phyloP scores from a whole-genome alignment of 441 rosid species.

The Francoa sonchifolia region DNA sequence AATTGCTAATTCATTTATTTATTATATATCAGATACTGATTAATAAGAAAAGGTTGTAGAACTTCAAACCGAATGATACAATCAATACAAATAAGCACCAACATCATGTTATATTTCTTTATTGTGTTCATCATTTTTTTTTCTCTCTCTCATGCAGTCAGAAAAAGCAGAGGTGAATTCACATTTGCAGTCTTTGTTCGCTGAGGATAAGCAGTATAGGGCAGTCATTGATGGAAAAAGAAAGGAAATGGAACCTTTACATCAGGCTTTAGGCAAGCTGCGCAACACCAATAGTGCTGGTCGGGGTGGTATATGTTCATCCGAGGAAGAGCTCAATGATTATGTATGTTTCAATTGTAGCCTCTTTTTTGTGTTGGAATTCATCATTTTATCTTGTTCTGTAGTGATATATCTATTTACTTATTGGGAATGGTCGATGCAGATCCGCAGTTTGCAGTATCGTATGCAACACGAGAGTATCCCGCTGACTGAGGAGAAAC shows the following conservation, averaged over 20 bases:
- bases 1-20: too few relatives aligned
- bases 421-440: slow-evolving; percentile 19
- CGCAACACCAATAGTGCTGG: slow-evolving; percentile 33
- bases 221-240: slow-evolving; percentile 48
- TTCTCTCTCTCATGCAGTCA: slow-evolving; percentile 25
- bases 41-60: too few relatives aligned
- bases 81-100: neutral
- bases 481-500: slow-evolving; percentile 80
- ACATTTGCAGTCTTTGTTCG: slow-evolving; percentile 41
- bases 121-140: neutral
- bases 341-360: slow-evolving; percentile 33
- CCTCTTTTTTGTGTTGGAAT: slow-evolving; percentile 3
- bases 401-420: neutral
- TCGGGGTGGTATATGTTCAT: slow-evolving; percentile 61
- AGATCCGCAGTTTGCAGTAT: slow-evolving; percentile 74
- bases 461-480: slow-evolving; percentile 92
- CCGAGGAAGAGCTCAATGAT: slow-evolving; percentile 81
- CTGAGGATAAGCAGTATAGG: slow-evolving; percentile 48
- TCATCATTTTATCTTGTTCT: neutral
- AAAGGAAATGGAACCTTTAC: slow-evolving; percentile 77
- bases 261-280: slow-evolving; percentile 84
- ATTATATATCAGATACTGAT: too few relatives aligned
- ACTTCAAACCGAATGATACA: too few relatives aligned
- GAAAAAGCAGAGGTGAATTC: slow-evolving; percentile 39
- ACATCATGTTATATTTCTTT: neutral